Conservation (phyloP, 768 basidiomycete genomes). For the Filobasidium floriforme region DNA sequence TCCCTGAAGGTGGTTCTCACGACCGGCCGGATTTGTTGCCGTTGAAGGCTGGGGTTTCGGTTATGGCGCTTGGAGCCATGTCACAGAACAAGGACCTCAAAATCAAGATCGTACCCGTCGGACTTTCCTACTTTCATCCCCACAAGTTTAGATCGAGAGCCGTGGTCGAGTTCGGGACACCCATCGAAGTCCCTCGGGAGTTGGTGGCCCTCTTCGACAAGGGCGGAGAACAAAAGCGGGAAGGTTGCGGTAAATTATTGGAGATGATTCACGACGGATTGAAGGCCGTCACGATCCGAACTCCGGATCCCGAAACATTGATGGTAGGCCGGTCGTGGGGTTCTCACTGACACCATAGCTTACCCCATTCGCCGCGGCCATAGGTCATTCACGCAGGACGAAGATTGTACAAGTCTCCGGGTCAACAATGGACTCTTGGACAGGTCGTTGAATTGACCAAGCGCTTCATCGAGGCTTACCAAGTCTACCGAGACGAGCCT, state of each 20-base stretch:
- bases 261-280: slow-evolving; percentile 85
- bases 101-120: slow-evolving; percentile 77
- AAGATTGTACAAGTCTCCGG: slow-evolving; percentile 85
- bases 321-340: slow-evolving; percentile 57
- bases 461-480: slow-evolving; percentile 85
- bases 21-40: slow-evolving; percentile 94
- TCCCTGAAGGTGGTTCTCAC: slow-evolving; percentile 98
- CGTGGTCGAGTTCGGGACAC: slow-evolving; percentile 90
- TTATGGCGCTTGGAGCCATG: slow-evolving; percentile 98
- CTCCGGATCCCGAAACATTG: slow-evolving; percentile 93
- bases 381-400: slow-evolving; percentile 93
- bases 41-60: slow-evolving; percentile 90
- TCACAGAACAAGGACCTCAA: slow-evolving; percentile 73
- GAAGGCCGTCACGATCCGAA: slow-evolving; percentile 90
- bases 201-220: slow-evolving; percentile 81
- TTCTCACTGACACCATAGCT: not conserved
- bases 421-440: slow-evolving; percentile 83
- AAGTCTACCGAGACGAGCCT: slow-evolving; percentile 85
- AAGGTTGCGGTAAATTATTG: slow-evolving; percentile 80
- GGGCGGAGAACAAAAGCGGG: slow-evolving; percentile 78
- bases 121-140: slow-evolving; percentile 63
- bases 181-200: slow-evolving; percentile 83
- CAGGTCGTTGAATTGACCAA: slow-evolving; percentile 93
- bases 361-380: not conserved
- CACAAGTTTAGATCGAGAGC: slow-evolving; percentile 87